These are phyloP conservation scores for Fusarium heterosporum DNA, from an alignment of 2,329 filamentous ascomycete species.

Conservation along the genomic window DNA sequence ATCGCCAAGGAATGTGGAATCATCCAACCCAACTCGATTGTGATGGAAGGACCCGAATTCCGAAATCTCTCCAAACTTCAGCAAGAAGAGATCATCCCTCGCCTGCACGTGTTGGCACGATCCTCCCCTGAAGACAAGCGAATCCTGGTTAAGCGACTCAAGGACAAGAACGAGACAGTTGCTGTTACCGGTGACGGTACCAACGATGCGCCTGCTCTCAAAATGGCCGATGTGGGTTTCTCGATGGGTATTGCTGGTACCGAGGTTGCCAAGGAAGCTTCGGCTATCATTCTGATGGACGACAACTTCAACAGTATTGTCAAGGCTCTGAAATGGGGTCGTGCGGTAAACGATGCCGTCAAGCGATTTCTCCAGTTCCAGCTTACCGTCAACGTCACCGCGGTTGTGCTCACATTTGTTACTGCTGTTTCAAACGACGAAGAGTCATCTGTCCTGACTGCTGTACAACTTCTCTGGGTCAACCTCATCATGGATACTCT, in stretches of 20 bases:
- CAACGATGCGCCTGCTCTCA: slow-evolving; percentile 84
- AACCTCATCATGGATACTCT: slow-evolving; percentile 98
- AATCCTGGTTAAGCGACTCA: slow-evolving; percentile 76
- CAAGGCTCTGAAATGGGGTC: slow-evolving; percentile 84
- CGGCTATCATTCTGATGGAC: slow-evolving; percentile 87
- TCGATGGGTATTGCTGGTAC: slow-evolving; percentile 88
- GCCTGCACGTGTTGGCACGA: slow-evolving; percentile 76
- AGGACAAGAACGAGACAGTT: slow-evolving; percentile 80
- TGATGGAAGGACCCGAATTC: slow-evolving; percentile 84
- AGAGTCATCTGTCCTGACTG: slow-evolving; percentile 82
- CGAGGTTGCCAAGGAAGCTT: slow-evolving; percentile 87
- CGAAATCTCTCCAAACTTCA: slow-evolving; percentile 75
- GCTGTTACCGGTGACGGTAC: slow-evolving; percentile 87
- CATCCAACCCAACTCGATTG: slow-evolving; percentile 72
- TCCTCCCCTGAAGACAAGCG: slow-evolving; percentile 84
- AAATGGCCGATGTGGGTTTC: slow-evolving; percentile 84
- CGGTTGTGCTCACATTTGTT: slow-evolving; percentile 87
- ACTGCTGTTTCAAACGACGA: slow-evolving; percentile 79
- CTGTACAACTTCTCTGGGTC: slow-evolving; percentile 94
- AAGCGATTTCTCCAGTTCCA: slow-evolving; percentile 83
- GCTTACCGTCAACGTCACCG: slow-evolving; percentile 91
- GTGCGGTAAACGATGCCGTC: slow-evolving; percentile 80
- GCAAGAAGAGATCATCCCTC: slow-evolving; percentile 75
- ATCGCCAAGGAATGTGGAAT: slow-evolving; percentile 86
- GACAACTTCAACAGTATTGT: slow-evolving; percentile 91